Evolutionary conservation across 1,139 yeast genomes (phyloP), one percentile per base, ranked within the genome.

Genomic region (Taphrina populina): DNA sequence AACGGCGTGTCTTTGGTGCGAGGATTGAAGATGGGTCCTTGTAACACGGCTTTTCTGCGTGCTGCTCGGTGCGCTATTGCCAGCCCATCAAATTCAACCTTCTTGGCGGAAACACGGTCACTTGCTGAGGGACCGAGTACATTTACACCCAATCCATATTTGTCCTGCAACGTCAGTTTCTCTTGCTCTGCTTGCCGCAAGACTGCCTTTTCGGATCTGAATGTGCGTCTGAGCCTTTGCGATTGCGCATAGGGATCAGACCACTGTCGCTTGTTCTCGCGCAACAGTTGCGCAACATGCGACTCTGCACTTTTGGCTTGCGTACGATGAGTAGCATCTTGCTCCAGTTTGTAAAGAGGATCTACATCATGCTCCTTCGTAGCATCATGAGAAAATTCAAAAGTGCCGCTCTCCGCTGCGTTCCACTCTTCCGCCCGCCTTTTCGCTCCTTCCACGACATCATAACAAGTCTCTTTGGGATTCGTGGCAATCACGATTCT

Each of bases 391-490:
- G 43, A 30, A 11, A 51, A 49, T 41, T 63, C 63, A 10, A 63
- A 61, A 29, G 63, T 49, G 8, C 52, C 54, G 13, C 23, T 34
- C 41, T 19, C 45, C 15, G 34, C 30, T 20, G 56, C 58, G 15
- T 60, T 61, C 40, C 58, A 62, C 21, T 52, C 58, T 15, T 62
- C 63, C 11, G 62, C 60, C 51, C 59, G 54, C 45, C 52, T 43
- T 20, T 63, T 59, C 6, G 66, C 72, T 2, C 72, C 72, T 4
- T 57, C 52, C 1, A 56, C 56, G 6, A 67, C 64, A 10, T 43
- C 57, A 47, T 69, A 69, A 21, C 60, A 57, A 0, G 71, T 64
- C 30, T 67, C 68, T 52, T 66, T 58, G 3, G 72, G 72, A 60
- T 69, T 71, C 3, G 72, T 69, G 15, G 61, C 62, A 29, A 69